A percentile compares a stretch with the other conserved stretches of the same genome.
Conservation (phyloP, 2,329 filamentous ascomycete genomes). For the Trichoderma harzianum region DNA sequence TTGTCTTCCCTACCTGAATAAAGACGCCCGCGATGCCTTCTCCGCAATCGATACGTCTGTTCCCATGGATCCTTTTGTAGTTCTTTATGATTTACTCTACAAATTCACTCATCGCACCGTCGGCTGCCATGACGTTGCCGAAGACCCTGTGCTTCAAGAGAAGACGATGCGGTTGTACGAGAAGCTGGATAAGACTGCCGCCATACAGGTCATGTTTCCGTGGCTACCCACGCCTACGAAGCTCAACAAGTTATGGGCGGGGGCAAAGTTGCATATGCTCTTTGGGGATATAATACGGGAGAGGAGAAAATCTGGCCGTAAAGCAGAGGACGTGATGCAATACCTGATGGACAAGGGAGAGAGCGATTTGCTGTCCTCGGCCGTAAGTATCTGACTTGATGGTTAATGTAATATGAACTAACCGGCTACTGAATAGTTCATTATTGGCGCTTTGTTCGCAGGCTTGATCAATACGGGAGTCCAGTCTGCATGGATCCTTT, state of each 20-base stretch:
- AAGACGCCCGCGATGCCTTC: slow-evolving; percentile 33
- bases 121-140: slow-evolving; percentile 51
- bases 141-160: slow-evolving; percentile 40
- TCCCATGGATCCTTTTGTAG: slow-evolving; percentile 49
- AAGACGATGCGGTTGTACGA: slow-evolving; percentile 45
- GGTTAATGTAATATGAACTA: background rate
- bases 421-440: slow-evolving; percentile 36
- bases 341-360: slow-evolving; percentile 50
- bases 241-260: slow-evolving; percentile 42
- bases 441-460: slow-evolving; percentile 53
- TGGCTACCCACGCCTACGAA: slow-evolving; percentile 46
- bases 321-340: slow-evolving; percentile 51
- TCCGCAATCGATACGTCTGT: background rate
- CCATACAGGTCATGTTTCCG: slow-evolving; percentile 49
- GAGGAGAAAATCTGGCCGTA: slow-evolving; percentile 39
- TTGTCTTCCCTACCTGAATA: slow-evolving; percentile 40
- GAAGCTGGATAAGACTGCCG: slow-evolving; percentile 43
- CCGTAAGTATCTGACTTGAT: slow-evolving; percentile 28
- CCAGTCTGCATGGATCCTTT: slow-evolving; percentile 51
- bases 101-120: slow-evolving; percentile 56
- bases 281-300: slow-evolving; percentile 47
- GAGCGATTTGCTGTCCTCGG: slow-evolving; percentile 41
- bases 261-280: slow-evolving; percentile 46
- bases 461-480: slow-evolving; percentile 56
- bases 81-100: slow-evolving; percentile 51